These are phyloP conservation scores for Echinochloa phyllopogon DNA, from an alignment of 176 grass and related monocot genomes.

Conservation along the genomic window DNA sequence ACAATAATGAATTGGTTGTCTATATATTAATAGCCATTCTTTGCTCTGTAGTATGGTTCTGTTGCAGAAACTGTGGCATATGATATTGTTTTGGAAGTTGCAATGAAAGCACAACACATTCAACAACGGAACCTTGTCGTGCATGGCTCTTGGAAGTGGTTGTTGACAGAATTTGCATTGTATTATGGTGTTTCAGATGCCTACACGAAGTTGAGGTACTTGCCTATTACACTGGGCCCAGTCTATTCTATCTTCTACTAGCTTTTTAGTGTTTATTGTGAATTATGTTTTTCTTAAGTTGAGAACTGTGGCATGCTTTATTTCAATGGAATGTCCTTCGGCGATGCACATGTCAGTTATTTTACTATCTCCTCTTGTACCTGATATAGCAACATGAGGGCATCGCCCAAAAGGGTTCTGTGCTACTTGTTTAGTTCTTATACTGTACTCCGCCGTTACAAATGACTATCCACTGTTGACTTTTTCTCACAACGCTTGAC, in stretches of 20 bases:
- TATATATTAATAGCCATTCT: slow-evolving; percentile 45
- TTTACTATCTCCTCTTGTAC: slow-evolving; percentile 2
- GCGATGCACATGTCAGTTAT: not conserved
- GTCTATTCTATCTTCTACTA: slow-evolving; percentile 22
- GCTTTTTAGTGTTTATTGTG: slow-evolving; percentile 3
- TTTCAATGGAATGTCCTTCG: not conserved
- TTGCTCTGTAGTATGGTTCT: slow-evolving; percentile 79
- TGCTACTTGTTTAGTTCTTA: not conserved
- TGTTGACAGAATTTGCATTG: slow-evolving; percentile 88
- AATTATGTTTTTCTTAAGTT: slow-evolving; percentile 19
- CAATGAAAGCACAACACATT: slow-evolving; percentile 90
- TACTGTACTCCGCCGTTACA: not conserved
- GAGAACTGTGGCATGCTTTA: not conserved
- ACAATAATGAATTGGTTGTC: not conserved
- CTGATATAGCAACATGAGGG: not conserved
- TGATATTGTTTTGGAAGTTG: slow-evolving; percentile 96
- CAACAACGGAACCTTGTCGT: slow-evolving; percentile 81
- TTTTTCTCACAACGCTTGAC: too few species aligned
- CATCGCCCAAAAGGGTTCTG: not conserved
- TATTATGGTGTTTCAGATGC: slow-evolving; percentile 98
- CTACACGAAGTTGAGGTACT: slow-evolving; percentile 92
- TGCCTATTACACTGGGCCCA: not conserved
- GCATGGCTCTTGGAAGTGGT: slow-evolving; percentile 95
- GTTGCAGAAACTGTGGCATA: slow-evolving; percentile 98
- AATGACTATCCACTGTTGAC: too few species aligned